Evolutionary conservation across 192 early-diverging fungal genomes (phyloP).

Genomic region (Coemansia sp.): DNA sequence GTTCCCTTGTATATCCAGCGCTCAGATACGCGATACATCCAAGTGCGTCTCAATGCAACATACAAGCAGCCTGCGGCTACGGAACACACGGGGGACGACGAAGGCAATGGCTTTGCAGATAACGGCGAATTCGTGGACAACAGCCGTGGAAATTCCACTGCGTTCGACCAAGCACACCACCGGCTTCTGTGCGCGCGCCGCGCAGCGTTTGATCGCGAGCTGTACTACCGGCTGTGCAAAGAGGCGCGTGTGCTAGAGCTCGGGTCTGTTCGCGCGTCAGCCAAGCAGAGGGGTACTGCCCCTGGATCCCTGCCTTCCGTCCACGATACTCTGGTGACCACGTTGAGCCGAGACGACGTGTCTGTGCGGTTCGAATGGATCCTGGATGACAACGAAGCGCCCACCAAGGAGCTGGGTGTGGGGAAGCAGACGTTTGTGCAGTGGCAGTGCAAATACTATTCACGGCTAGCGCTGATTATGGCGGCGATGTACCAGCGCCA

Average conservation of each 20-base stretch:
- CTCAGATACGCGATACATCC: conserved; percentile 14
- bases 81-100: not conserved
- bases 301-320: not conserved
- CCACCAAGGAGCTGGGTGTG: not conserved
- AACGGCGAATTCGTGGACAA: not conserved
- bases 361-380: conserved; percentile 43
- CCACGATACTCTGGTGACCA: conserved; percentile 28
- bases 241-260: conserved; percentile 52
- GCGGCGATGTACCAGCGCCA: conserved; percentile 38
- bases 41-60: conserved; percentile 10
- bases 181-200: conserved; percentile 20
- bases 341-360: conserved; percentile 39
- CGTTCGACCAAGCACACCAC: conserved; percentile 30
- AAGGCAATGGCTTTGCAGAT: not conserved
- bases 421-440: conserved; percentile 10
- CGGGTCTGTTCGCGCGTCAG: conserved; percentile 27
- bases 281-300: not conserved
- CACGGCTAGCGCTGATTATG: conserved; percentile 31
- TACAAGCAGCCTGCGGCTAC: not conserved
- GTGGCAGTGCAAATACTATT: conserved; percentile 38
- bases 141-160: not conserved
- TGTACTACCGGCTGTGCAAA: conserved; percentile 40
- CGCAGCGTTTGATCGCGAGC: conserved; percentile 43
- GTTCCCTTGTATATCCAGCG: conserved; percentile 23
- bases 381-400: conserved; percentile 8